Evolutionary conservation across 768 basidiomycete genomes (phyloP).

Genomic region (Termitomyces sp.): DNA sequence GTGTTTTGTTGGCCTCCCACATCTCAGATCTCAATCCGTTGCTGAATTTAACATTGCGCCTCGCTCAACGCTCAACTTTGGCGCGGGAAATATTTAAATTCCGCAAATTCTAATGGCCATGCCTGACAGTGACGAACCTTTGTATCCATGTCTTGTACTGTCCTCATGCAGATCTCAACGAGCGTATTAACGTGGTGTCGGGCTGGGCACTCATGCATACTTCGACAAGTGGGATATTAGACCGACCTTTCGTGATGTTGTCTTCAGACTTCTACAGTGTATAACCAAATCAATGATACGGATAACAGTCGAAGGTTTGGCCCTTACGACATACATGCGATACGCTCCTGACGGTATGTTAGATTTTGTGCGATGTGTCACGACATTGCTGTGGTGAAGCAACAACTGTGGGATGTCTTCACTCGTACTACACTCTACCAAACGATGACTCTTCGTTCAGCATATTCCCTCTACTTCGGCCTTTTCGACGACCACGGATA

Average conservation of each 20-base stretch:
- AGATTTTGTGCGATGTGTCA: neutral
- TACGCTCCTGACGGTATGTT: neutral
- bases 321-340: neutral
- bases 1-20: neutral
- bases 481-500: slow-evolving; percentile 23
- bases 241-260: neutral
- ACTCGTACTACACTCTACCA: neutral
- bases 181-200: slow-evolving; percentile 65
- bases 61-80: neutral
- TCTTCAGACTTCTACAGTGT: neutral
- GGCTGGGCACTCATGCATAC: slow-evolving; percentile 55
- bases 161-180: slow-evolving; percentile 72
- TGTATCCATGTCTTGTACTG: slow-evolving; percentile 72
- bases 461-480: slow-evolving; percentile 19
- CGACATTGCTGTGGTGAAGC: neutral
- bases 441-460: neutral
- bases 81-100: neutral
- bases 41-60: neutral
- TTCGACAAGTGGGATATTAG: slow-evolving; percentile 49
- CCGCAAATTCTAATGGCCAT: neutral
- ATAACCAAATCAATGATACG: neutral
- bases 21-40: neutral
- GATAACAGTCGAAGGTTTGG: neutral
- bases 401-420: neutral
- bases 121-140: neutral